A percentile compares a stretch with the other conserved stretches of the same genome.
Conservation (phyloP, 768 basidiomycete species). For the Suillus hirtellus region DNA sequence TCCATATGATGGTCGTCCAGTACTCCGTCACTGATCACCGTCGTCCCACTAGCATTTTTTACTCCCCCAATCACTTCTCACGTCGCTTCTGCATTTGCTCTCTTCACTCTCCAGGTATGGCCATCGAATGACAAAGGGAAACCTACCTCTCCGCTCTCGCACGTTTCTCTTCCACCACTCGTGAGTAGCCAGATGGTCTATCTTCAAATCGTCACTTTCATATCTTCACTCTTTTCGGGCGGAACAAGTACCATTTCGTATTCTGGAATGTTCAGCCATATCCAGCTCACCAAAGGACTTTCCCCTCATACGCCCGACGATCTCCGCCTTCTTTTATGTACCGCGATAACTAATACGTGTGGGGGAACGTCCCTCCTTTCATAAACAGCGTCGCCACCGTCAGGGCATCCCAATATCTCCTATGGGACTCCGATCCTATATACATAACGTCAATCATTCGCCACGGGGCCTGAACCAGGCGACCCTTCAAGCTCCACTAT, state of each 20-base stretch:
- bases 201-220: not conserved
- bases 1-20: not conserved
- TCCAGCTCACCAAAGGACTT: not conserved
- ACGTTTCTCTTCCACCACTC: not conserved
- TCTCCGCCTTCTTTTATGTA: not conserved
- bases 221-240: not conserved
- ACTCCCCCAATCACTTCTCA: not conserved
- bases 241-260: not conserved
- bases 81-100: not conserved
- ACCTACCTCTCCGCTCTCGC: not conserved
- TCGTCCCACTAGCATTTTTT: constrained; percentile 2
- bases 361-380: not conserved
- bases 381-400: not conserved
- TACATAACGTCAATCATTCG: not conserved
- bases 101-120: not conserved
- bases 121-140: not conserved
- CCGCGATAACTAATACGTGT: not conserved
- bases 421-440: not conserved
- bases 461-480: constrained; percentile 4
- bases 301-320: not conserved
- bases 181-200: not conserved
- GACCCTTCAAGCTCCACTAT: constrained; percentile 1
- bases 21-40: constrained; percentile 1
- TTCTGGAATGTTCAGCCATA: not conserved
- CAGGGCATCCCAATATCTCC: constrained; percentile 2